Conservation (phyloP, 2,329 filamentous ascomycete species). For the Penicillium olsonii region DNA sequence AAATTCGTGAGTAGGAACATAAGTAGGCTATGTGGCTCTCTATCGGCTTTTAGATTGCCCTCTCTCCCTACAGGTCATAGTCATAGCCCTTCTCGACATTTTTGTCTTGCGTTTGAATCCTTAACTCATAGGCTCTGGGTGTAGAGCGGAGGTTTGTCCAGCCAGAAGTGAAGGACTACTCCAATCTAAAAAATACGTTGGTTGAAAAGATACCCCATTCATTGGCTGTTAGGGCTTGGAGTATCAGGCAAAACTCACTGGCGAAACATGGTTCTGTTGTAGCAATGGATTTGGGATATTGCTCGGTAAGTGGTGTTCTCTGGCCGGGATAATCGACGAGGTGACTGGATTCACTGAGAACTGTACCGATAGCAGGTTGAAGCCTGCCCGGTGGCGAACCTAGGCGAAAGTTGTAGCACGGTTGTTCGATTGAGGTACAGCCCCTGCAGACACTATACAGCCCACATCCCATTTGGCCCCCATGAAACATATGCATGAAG, state of each 20-base stretch:
- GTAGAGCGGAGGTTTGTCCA: too few relatives aligned
- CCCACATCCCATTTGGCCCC: not conserved
- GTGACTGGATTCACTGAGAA: not conserved
- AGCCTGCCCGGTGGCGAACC: not conserved
- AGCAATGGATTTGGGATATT: constrained; percentile 4
- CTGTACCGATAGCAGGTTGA: not conserved
- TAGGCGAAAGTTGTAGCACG: too few relatives aligned
- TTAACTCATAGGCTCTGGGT: too few relatives aligned
- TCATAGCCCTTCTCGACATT: too few relatives aligned
- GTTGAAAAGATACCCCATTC: constrained; percentile 53
- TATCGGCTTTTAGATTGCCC: too few relatives aligned
- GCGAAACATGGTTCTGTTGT: constrained; percentile 1
- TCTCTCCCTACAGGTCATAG: too few relatives aligned
- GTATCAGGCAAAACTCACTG: constrained; percentile 38
- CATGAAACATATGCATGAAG: not conserved
- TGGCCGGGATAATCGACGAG: constrained; percentile 9
- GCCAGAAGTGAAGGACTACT: too few relatives aligned
- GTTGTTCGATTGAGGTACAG: too few relatives aligned
- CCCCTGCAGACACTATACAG: not conserved
- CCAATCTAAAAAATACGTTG: too few relatives aligned
- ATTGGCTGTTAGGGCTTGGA: constrained; percentile 48
- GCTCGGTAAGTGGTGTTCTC: constrained; percentile 5
- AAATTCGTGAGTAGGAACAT: too few relatives aligned
- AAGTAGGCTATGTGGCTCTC: too few relatives aligned
- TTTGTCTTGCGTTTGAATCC: too few relatives aligned